These are phyloP conservation scores for Aspergillus sp. DNA, from an alignment of 2,329 filamentous ascomycete species.

Conservation along the genomic window DNA sequence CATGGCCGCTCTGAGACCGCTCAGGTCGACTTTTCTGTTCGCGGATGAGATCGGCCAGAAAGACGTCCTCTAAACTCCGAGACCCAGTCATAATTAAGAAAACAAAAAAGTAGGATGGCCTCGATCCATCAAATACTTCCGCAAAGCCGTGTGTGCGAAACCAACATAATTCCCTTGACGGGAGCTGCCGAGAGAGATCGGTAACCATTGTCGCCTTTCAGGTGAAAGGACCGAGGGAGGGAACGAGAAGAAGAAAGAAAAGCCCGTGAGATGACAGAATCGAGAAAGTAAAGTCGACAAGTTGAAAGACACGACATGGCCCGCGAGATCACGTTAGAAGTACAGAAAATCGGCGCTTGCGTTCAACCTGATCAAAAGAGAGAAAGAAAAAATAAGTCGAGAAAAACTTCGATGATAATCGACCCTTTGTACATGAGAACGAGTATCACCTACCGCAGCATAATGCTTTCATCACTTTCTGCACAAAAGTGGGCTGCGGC, in stretches of 20 bases:
- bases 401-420: background rate
- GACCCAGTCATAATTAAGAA: background rate
- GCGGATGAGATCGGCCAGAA: conserved; percentile 7
- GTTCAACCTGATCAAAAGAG: conserved; percentile 24
- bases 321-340: background rate
- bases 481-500: conserved; percentile 70
- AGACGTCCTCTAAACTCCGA: background rate
- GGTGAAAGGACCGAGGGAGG: conserved; percentile 1
- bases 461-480: conserved; percentile 86
- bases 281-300: conserved; percentile 2
- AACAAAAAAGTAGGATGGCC: conserved; percentile 4
- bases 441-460: conserved; percentile 65
- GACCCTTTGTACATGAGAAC: background rate
- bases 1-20: conserved; percentile 4
- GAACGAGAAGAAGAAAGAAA: conserved; percentile 10
- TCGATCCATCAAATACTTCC: conserved; percentile 11
- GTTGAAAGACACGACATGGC: background rate
- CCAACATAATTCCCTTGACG: conserved; percentile 8
- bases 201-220: conserved; percentile 14
- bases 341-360: conserved; percentile 14
- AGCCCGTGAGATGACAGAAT: conserved; percentile 14
- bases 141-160: conserved; percentile 11
- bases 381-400: background rate
- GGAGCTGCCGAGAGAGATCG: conserved; percentile 8
- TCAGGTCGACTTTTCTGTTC: conserved; percentile 6